A percentile compares a stretch with the other conserved stretches of the same genome.
Evolutionary conservation across 2,329 filamentous ascomycete species (phyloP).

Genomic region (Alternaria novae-zelandiae): DNA sequence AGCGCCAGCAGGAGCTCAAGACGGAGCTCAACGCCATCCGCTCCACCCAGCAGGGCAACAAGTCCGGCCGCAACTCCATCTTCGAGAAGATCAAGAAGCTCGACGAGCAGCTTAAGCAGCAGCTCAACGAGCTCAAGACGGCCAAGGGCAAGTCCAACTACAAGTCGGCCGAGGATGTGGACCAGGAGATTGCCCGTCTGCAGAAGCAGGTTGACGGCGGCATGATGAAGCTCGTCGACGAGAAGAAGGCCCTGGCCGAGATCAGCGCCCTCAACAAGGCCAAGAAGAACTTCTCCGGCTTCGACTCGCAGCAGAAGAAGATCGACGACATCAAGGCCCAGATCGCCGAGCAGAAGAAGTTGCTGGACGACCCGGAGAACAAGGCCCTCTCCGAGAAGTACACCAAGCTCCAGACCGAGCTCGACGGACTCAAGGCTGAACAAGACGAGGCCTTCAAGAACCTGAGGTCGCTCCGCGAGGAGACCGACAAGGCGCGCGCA

Average conservation of each 20-base stretch:
- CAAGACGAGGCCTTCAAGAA: slow-evolving; percentile 91
- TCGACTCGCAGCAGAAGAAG: slow-evolving; percentile 84
- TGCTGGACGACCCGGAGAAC: slow-evolving; percentile 87
- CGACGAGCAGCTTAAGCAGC: slow-evolving; percentile 85
- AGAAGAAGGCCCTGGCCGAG: slow-evolving; percentile 90
- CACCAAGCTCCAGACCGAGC: slow-evolving; percentile 81
- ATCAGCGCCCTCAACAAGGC: slow-evolving; percentile 84
- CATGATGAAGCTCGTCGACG: slow-evolving; percentile 93
- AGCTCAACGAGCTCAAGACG: slow-evolving; percentile 84
- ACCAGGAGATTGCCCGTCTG: slow-evolving; percentile 78
- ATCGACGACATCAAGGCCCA: slow-evolving; percentile 88
- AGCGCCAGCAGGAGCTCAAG: slow-evolving; percentile 86
- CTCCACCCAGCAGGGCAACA: slow-evolving; percentile 84
- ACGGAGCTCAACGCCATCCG: slow-evolving; percentile 83
- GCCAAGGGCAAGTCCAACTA: slow-evolving; percentile 80
- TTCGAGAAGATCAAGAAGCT: slow-evolving; percentile 92
- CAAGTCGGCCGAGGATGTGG: slow-evolving; percentile 88
- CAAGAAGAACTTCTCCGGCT: slow-evolving; percentile 86
- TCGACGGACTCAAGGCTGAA: slow-evolving; percentile 89
- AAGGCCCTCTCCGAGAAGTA: slow-evolving; percentile 89
- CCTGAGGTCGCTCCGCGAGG: slow-evolving; percentile 81
- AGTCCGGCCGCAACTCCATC: slow-evolving; percentile 77
- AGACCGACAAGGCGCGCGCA: slow-evolving; percentile 80
- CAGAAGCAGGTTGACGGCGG: slow-evolving; percentile 88
- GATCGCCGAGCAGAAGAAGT: slow-evolving; percentile 87